phyloP scores from a whole-genome alignment of 805 yeast species.

The Isabelozyma gotoi region DNA sequence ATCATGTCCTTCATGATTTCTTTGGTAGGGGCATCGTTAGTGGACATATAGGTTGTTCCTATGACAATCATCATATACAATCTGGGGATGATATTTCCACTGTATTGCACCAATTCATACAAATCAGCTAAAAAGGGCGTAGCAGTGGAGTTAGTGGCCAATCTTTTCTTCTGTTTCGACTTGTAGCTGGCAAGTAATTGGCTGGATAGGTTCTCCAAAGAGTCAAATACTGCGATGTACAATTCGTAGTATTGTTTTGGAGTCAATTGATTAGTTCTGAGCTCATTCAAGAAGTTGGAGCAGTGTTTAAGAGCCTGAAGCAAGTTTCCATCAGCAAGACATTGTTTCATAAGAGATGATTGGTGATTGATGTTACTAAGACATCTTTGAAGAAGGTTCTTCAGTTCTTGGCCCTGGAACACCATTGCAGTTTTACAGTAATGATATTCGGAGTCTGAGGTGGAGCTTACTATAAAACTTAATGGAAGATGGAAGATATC shows the following conservation, averaged over 20 bases:
- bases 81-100: constrained; percentile 90
- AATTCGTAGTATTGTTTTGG: constrained; percentile 95
- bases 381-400: constrained; percentile 17
- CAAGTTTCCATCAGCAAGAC: constrained; percentile 62
- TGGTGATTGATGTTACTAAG: constrained; percentile 60
- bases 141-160: constrained; percentile 25
- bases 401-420: background rate
- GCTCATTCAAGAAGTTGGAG: constrained; percentile 74
- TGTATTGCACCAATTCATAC: constrained; percentile 92
- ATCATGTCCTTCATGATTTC: constrained; percentile 95
- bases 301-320: constrained; percentile 90
- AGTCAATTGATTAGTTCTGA: constrained; percentile 69
- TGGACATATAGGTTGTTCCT: constrained; percentile 83
- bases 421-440: too few relatives aligned
- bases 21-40: constrained; percentile 72
- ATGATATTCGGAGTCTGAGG: too few relatives aligned
- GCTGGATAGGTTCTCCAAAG: constrained; percentile 64
- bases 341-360: constrained; percentile 70
- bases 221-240: constrained; percentile 81
- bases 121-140: constrained; percentile 68
- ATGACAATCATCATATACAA: constrained; percentile 93
- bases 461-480: too few relatives aligned
- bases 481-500: too few relatives aligned
- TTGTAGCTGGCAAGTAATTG: constrained; percentile 69
- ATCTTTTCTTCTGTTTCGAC: constrained; percentile 51